Evolutionary conservation across 2,329 filamentous ascomycete genomes (phyloP).

Genomic region (Alternaria brassicae): DNA sequence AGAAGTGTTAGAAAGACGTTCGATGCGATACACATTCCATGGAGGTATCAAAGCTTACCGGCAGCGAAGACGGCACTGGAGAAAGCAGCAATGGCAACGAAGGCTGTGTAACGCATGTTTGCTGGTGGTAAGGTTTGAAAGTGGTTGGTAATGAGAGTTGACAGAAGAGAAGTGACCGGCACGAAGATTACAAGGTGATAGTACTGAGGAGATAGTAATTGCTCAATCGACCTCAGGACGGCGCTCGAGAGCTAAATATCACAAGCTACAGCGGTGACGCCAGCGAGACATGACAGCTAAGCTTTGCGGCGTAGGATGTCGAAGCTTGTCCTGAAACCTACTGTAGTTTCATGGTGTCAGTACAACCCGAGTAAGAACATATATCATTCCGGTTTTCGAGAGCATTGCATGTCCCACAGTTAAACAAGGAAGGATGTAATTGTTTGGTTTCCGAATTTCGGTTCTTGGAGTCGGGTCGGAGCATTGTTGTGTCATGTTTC

Average conservation of each 20-base stretch:
- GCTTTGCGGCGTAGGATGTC: slow-evolving; percentile 23
- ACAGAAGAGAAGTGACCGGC: slow-evolving; percentile 39
- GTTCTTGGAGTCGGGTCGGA: slow-evolving; percentile 9
- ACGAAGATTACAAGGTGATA: slow-evolving; percentile 32
- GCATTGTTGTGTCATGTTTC: slow-evolving; percentile 28
- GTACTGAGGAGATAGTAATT: slow-evolving; percentile 10
- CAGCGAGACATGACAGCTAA: slow-evolving; percentile 12
- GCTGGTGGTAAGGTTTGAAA: slow-evolving; percentile 10
- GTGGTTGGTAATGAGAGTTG: background rate
- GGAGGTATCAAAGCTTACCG: slow-evolving; percentile 10
- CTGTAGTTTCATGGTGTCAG: slow-evolving; percentile 34
- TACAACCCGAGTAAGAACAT: slow-evolving; percentile 5
- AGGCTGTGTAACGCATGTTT: slow-evolving; percentile 40
- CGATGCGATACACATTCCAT: background rate
- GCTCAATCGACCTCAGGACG: slow-evolving; percentile 10
- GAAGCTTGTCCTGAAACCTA: slow-evolving; percentile 31
- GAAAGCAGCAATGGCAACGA: slow-evolving; percentile 35
- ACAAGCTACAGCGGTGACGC: background rate
- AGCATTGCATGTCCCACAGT: slow-evolving; percentile 6
- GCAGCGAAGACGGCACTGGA: slow-evolving; percentile 38
- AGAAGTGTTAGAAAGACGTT: background rate
- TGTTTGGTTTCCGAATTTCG: slow-evolving; percentile 20
- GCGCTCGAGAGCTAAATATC: slow-evolving; percentile 1
- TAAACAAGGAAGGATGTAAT: slow-evolving; percentile 22
- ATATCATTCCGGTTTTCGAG: background rate